A percentile compares a stretch with the other conserved stretches of the same genome.
These are phyloP conservation scores for Larix kaempferi DNA, from an alignment of 75 land plant species.

Conservation along the genomic window DNA sequence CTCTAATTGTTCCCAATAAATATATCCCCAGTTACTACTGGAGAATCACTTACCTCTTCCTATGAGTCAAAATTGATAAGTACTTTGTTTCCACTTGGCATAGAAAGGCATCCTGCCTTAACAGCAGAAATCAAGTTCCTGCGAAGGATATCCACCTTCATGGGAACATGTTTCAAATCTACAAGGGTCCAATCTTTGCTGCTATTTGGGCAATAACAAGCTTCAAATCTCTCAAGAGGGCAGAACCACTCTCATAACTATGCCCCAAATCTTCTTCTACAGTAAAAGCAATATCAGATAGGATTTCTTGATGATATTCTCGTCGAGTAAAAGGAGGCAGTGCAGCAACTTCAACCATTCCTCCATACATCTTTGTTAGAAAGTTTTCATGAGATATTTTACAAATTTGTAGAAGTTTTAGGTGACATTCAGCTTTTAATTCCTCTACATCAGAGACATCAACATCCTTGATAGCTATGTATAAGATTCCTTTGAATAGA, in stretches of 20 bases:
- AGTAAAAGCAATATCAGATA: slow-evolving; percentile 14
- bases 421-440: slow-evolving; percentile 20
- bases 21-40: too few relatives aligned
- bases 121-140: too few relatives aligned
- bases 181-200: slow-evolving; percentile 40
- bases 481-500: slow-evolving; percentile 37
- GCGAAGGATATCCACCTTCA: too few relatives aligned
- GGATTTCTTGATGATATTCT: slow-evolving; percentile 20
- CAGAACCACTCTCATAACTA: slow-evolving; percentile 11
- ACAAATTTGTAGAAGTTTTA: slow-evolving; percentile 23
- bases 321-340: slow-evolving; percentile 29
- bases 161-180: not conserved
- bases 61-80: too few relatives aligned
- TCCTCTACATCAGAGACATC: slow-evolving; percentile 31
- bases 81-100: too few relatives aligned
- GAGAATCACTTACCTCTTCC: too few relatives aligned
- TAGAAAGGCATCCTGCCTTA: too few relatives aligned
- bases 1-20: too few relatives aligned
- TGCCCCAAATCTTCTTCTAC: slow-evolving; percentile 7
- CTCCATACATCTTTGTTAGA: slow-evolving; percentile 34
- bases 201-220: slow-evolving; percentile 32
- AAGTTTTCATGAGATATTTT: slow-evolving; percentile 29
- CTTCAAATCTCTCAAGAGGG: slow-evolving; percentile 27
- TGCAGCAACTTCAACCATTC: slow-evolving; percentile 23
- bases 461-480: slow-evolving; percentile 39